Evolutionary conservation across 2,329 filamentous ascomycete genomes (phyloP).

Genomic region (Fusarium sp.): DNA sequence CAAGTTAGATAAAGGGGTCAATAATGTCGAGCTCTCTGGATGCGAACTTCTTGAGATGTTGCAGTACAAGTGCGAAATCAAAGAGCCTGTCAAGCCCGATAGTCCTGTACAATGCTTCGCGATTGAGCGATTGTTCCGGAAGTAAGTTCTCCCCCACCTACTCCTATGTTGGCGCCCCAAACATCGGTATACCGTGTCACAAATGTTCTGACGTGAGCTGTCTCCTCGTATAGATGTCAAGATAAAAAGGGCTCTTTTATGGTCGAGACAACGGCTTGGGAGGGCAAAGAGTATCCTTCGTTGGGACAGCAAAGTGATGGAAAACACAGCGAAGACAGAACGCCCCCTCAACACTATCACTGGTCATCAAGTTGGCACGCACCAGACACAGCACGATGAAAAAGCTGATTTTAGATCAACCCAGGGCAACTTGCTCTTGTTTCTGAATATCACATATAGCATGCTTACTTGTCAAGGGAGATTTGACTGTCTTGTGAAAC

Average conservation of each 20-base stretch:
- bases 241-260: slow-evolving; percentile 68
- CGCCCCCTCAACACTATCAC: slow-evolving; percentile 44
- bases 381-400: slow-evolving; percentile 46
- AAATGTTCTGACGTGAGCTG: slow-evolving; percentile 6
- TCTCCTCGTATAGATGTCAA: slow-evolving; percentile 62
- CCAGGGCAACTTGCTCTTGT: background rate
- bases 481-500: background rate
- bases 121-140: slow-evolving; percentile 69
- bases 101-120: slow-evolving; percentile 67
- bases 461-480: background rate
- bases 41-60: slow-evolving; percentile 69
- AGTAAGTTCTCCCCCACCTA: slow-evolving; percentile 56
- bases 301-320: slow-evolving; percentile 18
- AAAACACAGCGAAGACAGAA: slow-evolving; percentile 30
- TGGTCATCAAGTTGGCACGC: slow-evolving; percentile 53
- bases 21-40: slow-evolving; percentile 62
- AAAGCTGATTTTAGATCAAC: background rate
- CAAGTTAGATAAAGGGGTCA: slow-evolving; percentile 57
- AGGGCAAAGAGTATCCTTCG: slow-evolving; percentile 52
- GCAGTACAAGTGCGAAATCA: slow-evolving; percentile 71
- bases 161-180: background rate
- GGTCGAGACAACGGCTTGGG: slow-evolving; percentile 74
- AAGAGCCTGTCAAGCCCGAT: slow-evolving; percentile 58
- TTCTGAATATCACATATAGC: background rate
- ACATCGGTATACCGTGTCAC: background rate